A percentile compares a stretch with the other conserved stretches of the same genome.
phyloP scores from a whole-genome alignment of 2,329 filamentous ascomycete genomes.

The Decorospora gaudefroyi region DNA sequence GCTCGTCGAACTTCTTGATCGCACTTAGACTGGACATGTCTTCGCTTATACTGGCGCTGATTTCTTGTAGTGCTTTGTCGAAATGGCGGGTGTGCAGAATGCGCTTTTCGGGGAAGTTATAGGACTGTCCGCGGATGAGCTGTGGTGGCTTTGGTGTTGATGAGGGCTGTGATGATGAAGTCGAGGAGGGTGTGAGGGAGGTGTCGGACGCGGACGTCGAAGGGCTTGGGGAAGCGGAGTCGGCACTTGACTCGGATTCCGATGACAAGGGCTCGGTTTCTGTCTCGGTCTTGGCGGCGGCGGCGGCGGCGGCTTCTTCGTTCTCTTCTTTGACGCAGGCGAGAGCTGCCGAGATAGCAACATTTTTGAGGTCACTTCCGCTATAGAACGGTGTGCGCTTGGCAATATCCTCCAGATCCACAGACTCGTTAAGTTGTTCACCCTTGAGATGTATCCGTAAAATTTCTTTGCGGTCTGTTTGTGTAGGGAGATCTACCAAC shows the following conservation, averaged over 20 bases:
- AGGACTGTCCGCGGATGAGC: constrained; percentile 44
- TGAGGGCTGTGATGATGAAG: constrained; percentile 10
- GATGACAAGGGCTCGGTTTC: background rate
- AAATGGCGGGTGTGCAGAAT: constrained; percentile 74
- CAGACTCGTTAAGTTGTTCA: constrained; percentile 64
- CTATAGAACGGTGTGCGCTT: constrained; percentile 75
- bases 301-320: constrained; percentile 44
- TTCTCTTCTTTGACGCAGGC: constrained; percentile 78
- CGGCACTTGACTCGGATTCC: background rate
- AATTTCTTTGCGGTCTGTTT: constrained; percentile 68
- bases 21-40: constrained; percentile 86
- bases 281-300: constrained; percentile 15
- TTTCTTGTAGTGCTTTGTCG: constrained; percentile 81
- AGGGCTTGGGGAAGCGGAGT: background rate
- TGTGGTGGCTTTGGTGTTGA: constrained; percentile 37
- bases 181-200: constrained; percentile 4
- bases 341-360: constrained; percentile 78
- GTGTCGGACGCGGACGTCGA: constrained; percentile 4
- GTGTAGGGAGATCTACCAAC: constrained; percentile 72
- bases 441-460: constrained; percentile 71
- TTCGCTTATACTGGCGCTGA: constrained; percentile 88
- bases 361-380: constrained; percentile 80
- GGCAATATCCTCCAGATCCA: constrained; percentile 67
- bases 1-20: constrained; percentile 93
- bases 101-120: constrained; percentile 70